These are phyloP conservation scores for Neofusicoccum umdonicola DNA, from an alignment of 2,329 filamentous ascomycete genomes.

Conservation along the genomic window DNA sequence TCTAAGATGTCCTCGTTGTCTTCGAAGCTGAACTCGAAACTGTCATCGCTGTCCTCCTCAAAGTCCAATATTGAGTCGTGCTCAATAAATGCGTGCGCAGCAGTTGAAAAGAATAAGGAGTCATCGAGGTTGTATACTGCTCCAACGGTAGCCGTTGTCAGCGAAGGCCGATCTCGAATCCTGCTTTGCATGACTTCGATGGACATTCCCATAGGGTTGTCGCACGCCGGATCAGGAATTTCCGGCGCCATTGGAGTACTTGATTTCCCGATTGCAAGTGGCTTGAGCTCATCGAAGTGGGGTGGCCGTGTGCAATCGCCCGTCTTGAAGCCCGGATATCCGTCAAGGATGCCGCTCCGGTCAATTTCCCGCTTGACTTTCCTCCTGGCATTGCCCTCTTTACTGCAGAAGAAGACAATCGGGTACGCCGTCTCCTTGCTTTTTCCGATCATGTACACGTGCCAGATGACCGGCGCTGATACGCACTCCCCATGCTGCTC, in stretches of 20 bases:
- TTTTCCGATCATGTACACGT: conserved; percentile 22
- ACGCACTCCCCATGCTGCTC: conserved; percentile 20
- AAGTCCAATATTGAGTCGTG: background rate
- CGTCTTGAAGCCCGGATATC: conserved; percentile 17
- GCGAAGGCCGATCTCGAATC: no score
- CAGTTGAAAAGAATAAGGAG: background rate
- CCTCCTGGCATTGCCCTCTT: conserved; percentile 18
- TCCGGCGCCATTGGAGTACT: background rate
- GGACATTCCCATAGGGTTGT: background rate
- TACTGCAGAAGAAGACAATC: conserved; percentile 22
- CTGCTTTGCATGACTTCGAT: background rate
- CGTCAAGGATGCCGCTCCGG: conserved; percentile 18
- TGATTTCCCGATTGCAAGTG: background rate
- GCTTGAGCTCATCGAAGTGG: conserved; percentile 20
- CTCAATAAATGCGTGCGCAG: background rate
- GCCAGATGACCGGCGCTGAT: background rate
- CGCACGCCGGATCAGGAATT: background rate
- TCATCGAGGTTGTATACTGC: background rate
- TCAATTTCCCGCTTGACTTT: conserved; percentile 17
- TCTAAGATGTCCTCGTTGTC: no score
- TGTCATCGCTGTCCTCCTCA: background rate
- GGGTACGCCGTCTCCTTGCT: conserved; percentile 16
- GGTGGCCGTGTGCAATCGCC: conserved; percentile 21
- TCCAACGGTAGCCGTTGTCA: background rate
- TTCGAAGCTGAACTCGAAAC: background rate